Base-by-base conservation (phyloP, 441 rosid genomes). In the Gossypium davidsonii region DNA sequence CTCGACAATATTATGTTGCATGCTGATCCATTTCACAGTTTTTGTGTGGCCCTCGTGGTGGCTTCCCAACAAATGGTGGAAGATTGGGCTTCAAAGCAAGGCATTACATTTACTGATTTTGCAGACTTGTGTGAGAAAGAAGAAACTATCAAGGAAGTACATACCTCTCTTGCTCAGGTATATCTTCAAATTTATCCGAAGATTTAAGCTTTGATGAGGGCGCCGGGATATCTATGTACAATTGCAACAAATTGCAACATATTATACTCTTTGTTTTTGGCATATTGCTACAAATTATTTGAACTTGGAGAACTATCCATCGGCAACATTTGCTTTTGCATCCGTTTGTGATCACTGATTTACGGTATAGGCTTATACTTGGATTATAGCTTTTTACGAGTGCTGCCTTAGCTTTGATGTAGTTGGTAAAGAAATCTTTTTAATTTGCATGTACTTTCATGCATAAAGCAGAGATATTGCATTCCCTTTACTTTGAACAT, bases 1-100 rank as follows among this genome's bases (percentile, higher is more conserved):
- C 89, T 87, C 3, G 97, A 95, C 73, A 95, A 88, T 67, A 79
- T 91, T 70, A 90, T 95, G 98, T 56, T 90, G 81, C 95, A 95
- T 84, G 99, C 95, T 3, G 94, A 95, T 85, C 94, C 99, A 21
- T 90, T 89, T 77, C 93, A 88, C 70, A 89, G 78, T 77, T 95
- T 80, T 82, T 90, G 96, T 74, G 97, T 95, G 72, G 98, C 97
- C 79, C 85, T 95, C 21, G 90, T 95, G 81, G 93, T 91, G 23
- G 90, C 83, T 52, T 67, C 96, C 1, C 92, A 83, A 74, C 78
- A 80, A 18, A 83, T 88, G 23, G 66, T 93, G 51, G 95, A 89
- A 87, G 81, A 79, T 39, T 95, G 98, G 99, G 99, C 97, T 17
- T 78, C 91, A 71, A 85, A 84, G 76, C 83, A 82, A 79, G 97